These are phyloP conservation scores for Cladosporium velox DNA, from an alignment of 2,329 filamentous ascomycete genomes.

Conservation along the genomic window DNA sequence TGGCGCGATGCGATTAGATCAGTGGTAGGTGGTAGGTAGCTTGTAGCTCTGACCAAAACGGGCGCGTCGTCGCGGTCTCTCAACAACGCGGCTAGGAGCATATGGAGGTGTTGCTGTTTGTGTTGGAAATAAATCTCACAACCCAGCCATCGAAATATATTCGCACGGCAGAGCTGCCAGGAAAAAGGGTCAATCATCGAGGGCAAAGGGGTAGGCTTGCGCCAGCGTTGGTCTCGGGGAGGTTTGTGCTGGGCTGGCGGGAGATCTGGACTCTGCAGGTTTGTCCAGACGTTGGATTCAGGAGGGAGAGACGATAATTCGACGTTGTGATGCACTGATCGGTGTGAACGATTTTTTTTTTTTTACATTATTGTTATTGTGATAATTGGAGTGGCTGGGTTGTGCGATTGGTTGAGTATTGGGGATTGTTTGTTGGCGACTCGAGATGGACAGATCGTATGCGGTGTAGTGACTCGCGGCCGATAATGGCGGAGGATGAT, in stretches of 20 bases:
- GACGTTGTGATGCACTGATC: not conserved
- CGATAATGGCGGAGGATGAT: not conserved
- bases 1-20: not conserved
- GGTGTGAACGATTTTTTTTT: not conserved
- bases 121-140: not conserved
- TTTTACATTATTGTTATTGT: not conserved
- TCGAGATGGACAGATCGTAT: not conserved
- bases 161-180: not conserved
- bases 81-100: not conserved
- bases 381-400: not conserved
- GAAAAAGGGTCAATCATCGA: not conserved
- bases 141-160: not conserved
- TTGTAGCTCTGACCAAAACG: not conserved
- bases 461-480: conserved; percentile 4
- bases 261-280: conserved; percentile 20
- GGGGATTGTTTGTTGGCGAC: not conserved
- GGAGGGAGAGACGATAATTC: conserved; percentile 2
- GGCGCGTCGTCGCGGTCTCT: not conserved
- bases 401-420: not conserved
- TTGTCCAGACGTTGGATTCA: conserved; percentile 4
- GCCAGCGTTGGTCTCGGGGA: not conserved
- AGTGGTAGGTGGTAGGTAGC: not conserved
- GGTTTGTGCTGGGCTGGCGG: conserved; percentile 17
- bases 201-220: not conserved
- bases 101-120: not conserved